Conservation (phyloP, 805 yeast genomes). For the Yarrowia bubula region DNA sequence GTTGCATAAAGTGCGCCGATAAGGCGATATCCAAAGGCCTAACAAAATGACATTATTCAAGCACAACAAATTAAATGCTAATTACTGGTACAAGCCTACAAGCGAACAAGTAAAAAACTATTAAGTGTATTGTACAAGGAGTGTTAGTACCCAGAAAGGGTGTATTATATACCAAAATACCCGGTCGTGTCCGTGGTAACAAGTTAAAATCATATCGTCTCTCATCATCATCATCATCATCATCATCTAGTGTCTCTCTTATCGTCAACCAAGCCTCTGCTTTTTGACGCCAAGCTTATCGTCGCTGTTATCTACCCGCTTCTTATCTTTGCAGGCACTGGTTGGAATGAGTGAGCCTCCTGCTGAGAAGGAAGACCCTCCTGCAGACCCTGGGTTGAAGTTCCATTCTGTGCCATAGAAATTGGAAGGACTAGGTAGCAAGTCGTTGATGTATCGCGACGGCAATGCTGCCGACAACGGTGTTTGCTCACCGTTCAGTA, state of each 20-base stretch:
- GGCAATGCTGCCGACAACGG: conserved; percentile 70
- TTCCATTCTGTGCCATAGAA: conserved; percentile 64
- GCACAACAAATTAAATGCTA: too few relatives aligned
- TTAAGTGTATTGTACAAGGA: conserved; percentile 25
- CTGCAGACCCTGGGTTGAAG: conserved; percentile 37
- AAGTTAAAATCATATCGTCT: neutral
- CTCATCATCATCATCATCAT: neutral
- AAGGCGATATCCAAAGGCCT: neutral
- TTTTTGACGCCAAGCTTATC: neutral
- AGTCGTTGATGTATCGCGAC: conserved; percentile 65
- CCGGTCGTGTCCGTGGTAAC: conserved; percentile 14
- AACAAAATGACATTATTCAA: neutral
- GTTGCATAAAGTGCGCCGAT: neutral
- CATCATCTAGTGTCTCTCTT: neutral
- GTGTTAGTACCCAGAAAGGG: conserved; percentile 13
- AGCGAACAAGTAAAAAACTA: neutral
- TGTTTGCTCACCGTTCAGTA: conserved; percentile 57
- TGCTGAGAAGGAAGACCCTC: conserved; percentile 28
- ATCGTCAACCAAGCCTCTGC: neutral
- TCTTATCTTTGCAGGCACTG: conserved; percentile 14
- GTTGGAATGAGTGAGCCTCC: conserved; percentile 22
- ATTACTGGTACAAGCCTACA: too few relatives aligned
- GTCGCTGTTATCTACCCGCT: conserved; percentile 3
- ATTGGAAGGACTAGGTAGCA: conserved; percentile 79
- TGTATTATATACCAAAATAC: conserved; percentile 10